These are phyloP conservation scores for Dactylis glomerata DNA, from an alignment of 176 grass and related monocot genomes.

Conservation along the genomic window DNA sequence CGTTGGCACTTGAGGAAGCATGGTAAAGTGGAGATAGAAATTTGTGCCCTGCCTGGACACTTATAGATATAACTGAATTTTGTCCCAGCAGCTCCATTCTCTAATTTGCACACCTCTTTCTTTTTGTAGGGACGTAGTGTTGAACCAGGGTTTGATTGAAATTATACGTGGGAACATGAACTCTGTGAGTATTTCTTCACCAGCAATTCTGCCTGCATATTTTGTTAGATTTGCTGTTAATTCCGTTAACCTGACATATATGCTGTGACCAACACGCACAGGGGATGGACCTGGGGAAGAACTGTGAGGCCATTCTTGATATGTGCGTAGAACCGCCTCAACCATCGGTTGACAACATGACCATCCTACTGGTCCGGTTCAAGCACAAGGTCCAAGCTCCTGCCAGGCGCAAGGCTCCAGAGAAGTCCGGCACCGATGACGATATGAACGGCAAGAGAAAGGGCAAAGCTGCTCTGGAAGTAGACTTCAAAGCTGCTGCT, in stretches of 20 bases:
- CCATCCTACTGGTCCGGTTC: constrained; percentile 41
- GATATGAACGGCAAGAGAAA: background rate
- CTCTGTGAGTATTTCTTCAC: constrained; percentile 17
- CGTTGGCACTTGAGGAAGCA: background rate
- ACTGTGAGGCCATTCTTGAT: constrained; percentile 29
- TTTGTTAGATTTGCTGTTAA: background rate
- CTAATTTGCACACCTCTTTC: background rate
- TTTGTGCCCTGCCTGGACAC: background rate
- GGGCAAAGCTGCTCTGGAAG: background rate
- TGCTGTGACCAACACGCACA: constrained; percentile 25
- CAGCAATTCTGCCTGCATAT: background rate
- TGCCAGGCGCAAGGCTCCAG: background rate
- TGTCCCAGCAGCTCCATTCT: background rate
- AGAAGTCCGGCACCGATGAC: background rate
- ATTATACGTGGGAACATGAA: background rate
- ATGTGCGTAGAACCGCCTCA: background rate
- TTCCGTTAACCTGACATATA: constrained; percentile 9
- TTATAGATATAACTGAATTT: background rate
- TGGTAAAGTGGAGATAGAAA: background rate
- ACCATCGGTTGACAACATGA: constrained; percentile 37
- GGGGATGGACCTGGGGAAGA: background rate
- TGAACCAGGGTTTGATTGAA: constrained; percentile 26
- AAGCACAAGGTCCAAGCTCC: background rate
- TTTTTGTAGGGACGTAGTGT: constrained; percentile 37
- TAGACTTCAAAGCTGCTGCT: background rate